These are phyloP conservation scores for Sequoia sempervirens DNA, from an alignment of 75 land plant species.

Conservation along the genomic window DNA sequence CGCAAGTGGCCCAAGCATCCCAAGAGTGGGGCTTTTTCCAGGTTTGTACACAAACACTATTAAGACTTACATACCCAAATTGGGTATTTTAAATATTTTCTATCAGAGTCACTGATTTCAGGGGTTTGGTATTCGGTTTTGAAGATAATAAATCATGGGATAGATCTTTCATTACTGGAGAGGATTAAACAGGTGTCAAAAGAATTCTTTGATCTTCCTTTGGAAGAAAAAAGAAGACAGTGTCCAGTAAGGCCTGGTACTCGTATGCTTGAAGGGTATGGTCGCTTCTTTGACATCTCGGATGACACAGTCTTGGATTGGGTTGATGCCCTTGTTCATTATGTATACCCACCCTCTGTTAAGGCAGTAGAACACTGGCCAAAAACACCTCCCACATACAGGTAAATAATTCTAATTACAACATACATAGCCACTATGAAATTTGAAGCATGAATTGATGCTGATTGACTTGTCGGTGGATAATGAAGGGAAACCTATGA, in stretches of 20 bases:
- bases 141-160: constrained; percentile 9
- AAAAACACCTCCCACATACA: constrained; percentile 1
- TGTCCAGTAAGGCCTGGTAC: constrained; percentile 7
- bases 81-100: neutral
- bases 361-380: constrained; percentile 10
- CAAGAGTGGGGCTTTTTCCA: constrained; percentile 12
- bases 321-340: constrained; percentile 15
- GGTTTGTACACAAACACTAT: neutral
- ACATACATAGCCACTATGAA: neutral
- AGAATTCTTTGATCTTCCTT: constrained; percentile 3
- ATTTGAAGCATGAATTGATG: neutral
- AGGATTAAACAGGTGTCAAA: neutral
- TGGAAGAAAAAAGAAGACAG: constrained; percentile 5
- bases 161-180: constrained; percentile 6
- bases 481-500: constrained; percentile 5
- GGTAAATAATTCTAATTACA: neutral
- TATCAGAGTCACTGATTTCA: neutral
- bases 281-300: neutral
- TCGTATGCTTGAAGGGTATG: neutral
- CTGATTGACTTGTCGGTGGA: neutral
- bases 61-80: neutral
- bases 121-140: neutral
- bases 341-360: constrained; percentile 4
- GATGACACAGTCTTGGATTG: constrained; percentile 12
- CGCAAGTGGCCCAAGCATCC: neutral